phyloP scores from a whole-genome alignment of 345 rosid species.

The Lepidium sativum region DNA sequence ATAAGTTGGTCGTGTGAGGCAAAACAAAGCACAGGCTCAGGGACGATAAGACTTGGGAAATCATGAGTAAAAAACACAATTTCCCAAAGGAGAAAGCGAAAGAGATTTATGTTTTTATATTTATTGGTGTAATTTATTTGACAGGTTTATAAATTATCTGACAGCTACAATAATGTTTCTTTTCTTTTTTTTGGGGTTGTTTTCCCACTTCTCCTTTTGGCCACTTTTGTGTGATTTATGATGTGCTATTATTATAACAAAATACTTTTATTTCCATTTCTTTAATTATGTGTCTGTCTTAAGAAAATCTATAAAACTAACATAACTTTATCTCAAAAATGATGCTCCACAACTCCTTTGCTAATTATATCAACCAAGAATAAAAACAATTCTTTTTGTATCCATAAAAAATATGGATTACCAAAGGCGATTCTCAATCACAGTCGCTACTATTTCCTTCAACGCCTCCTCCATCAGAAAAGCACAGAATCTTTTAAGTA shows the following conservation, averaged over 20 bases:
- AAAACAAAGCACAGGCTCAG: neutral
- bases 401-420: slow-evolving; percentile 12
- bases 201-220: neutral
- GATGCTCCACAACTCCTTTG: neutral
- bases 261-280: neutral
- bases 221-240: slow-evolving; percentile 1
- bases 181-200: neutral
- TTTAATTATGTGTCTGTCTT: neutral
- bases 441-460: slow-evolving; percentile 60
- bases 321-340: neutral
- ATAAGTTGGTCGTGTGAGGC: slow-evolving; percentile 15
- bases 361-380: neutral
- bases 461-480: slow-evolving; percentile 59
- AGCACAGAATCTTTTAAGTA: neutral
- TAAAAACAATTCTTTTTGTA: neutral
- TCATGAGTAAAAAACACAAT: neutral
- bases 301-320: neutral
- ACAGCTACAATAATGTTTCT: neutral
- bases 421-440: slow-evolving; percentile 66
- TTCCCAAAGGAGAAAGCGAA: slow-evolving; percentile 10
- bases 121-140: slow-evolving; percentile 25
- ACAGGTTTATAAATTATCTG: neutral
- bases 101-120: slow-evolving; percentile 9
- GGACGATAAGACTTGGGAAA: neutral
- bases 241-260: neutral